Base-by-base conservation (phyloP, 2,329 filamentous ascomycete species). In the Fusarium pseudograminearum region DNA sequence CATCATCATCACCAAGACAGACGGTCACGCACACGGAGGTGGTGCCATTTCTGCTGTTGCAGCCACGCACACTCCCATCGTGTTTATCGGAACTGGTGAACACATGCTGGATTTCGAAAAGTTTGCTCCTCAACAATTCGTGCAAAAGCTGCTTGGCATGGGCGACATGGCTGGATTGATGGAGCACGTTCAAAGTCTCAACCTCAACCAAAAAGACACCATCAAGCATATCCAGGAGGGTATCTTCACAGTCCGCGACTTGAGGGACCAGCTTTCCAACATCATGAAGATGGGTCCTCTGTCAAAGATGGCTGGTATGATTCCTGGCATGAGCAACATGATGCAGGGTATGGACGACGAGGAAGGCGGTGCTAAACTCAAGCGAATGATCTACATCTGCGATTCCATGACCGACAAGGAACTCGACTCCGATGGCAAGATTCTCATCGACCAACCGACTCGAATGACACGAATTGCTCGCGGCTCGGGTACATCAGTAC, bases 281-380 rank as follows among this genome's bases (percentile, higher is more conserved):
- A 98, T 99, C 77, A 98, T 98, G 94, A 99, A 99, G 83, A 98
- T 99, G 96, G 96, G 96, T 0, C 96, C 96, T 0, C 83, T 99
- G 2, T 97, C 93, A 20, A 98, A 99, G 79, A 97, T 99, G 89
- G 97, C 95, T 0, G 94, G 94, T 74, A 99, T 99, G 96, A 98
- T 99, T 69, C 96, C 96, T 0, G 96, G 96, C 30, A 91, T 99
- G 80, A 91, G 91, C 72, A 92, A 92, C 76, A 91, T 98, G 86
- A 98, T 98, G 89, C 91, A 93, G 55, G 93, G 93, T 40, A 96
- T 98, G 88, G 94, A 98, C 77, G 97, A 99, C 77, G 95, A 98
- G 76, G 96, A 98, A 77, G 95, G 95, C n/a, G 90, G 90, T 57
- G 84, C 91, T 74, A 98, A 98, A 81, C 87, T 99, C 28, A 97